Evolutionary conservation across 345 rosid genomes (phyloP), one percentile per base, ranked within the genome.

Genomic region (Salix suchowensis): DNA sequence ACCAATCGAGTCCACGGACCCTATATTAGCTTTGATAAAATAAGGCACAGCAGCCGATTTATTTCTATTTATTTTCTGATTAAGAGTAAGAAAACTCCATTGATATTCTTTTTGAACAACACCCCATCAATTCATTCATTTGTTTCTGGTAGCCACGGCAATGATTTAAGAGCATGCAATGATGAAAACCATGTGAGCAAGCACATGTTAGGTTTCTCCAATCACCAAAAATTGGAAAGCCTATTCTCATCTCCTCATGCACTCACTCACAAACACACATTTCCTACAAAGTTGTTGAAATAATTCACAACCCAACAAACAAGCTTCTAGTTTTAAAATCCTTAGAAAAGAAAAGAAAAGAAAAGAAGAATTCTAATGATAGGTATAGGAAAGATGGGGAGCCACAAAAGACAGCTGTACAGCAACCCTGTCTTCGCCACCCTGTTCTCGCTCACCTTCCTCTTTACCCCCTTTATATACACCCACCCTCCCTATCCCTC

Each of bases 351-450:
- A 12, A n/a, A 34, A 24, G 24, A 24, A 24, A 24, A 5, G 14
- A 21, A 34, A 2, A 11, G 28, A 1, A 14, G 24, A 50, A 36
- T 39, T 13, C 18, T 64, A 67, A 76, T 42, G 52, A 52, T 65
- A 52, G 72, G 61, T 73, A 8, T n/a, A 36, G 28, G n/a, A 30
- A 60, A 55, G 50, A 15, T 44, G 54, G 44, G 50, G 76, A 23
- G 70, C 73, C 71, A 74, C 66, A 23, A 19, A 54, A 9, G 6
- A 73, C 74, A 79, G 78, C 82, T 68, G 78, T 68, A 34, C 68
- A 69, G 71, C 68, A 32, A 60, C 74, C 64, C 30, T 60, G 44
- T 74, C 74, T 3, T 62, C 19, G 77, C 82, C 77, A 68, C 74
- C 69, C 82, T 74, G 77, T 74, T 13, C 11, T 34, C 2, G 7